Evolutionary conservation across 306 rosid species (phyloP), one percentile per base, ranked within the genome.

Genomic region (Corylus avellana): DNA sequence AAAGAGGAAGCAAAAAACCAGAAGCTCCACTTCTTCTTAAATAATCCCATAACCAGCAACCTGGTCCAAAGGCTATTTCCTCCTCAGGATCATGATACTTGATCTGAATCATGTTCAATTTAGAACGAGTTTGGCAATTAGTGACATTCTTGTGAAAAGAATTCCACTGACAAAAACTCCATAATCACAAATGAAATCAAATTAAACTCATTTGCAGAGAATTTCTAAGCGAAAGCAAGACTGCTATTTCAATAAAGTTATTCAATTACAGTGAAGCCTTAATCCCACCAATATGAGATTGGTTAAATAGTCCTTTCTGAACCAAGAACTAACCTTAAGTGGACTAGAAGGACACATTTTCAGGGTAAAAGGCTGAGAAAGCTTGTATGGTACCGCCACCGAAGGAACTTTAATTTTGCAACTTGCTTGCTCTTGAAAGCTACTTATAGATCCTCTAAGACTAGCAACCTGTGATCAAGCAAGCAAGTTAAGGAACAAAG

Each of bases 361-460:
- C 71, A 89, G 90, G 87, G 86, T 85, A 81, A 95, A 93, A 64
- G 99, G 85, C 81, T 77, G 84, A 82, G 97, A 95, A 17, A 95
- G 94, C 64, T 82, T 83, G 83, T 79, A 88, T 58, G 88, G 87
- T 20, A 84, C 93, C 72, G 82, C 85, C 81, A 95, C 94, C 0
- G 93, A 93, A 88, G 96, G 88, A 85, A 91, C 96, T 74, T 46
- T 87, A 56, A 72, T 84, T 89, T 95, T 95, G 85, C 92, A 88
- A 87, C 99, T 93, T 82, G 98, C 99, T 87, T 93, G 99, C 88
- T 95, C 98, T 86, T 93, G 99, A 82, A 95, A 95, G 89, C 96
- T 91, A 77, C 99, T 93, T 79, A 95, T 56, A 56, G 99, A 95
- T 68, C 99, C 98, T 92, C 99, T 88, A 46, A 95, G 94, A 79